Base-by-base conservation (phyloP, 2,329 filamentous ascomycete species). In the Balansia obtecta region DNA sequence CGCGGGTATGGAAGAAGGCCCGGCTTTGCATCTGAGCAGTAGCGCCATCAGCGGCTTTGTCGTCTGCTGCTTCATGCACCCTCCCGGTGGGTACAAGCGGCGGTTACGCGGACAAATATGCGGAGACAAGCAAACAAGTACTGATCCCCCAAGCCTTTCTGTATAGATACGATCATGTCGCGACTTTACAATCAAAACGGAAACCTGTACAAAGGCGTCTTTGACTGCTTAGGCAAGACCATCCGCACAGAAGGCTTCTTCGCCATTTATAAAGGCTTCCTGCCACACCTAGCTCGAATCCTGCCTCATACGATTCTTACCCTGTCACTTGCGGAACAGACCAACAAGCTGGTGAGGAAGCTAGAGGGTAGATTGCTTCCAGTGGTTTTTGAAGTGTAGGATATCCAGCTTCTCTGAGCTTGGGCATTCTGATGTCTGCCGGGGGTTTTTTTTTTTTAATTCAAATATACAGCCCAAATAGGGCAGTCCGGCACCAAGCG, bases 131-230 rank as follows among this genome's bases (percentile, higher is more conserved):
- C 20, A 18, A 34, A 15, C 32, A 15, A 9, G 39, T 42, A n/a
- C 45, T 43, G 47, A 60, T 54, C 13, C 37, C 16, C 22, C 20
- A 49, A 55, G n/a, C n/a, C 50, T 16, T 16, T 18, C 42, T 39
- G 38, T 15, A 54, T 40, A 79, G 93, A 98, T 67, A 98, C 93
- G 5, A 87, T 98, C 70, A 98, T 98, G 93, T 93, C 88, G 54
- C 85, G 93, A 55, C 84, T 98, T 75, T 98, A 98, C 75, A 98
- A 98, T 73, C 93, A 98, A 68, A 95, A 90, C 54, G 93, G 93
- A 48, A 95, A 96, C 65, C 77, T 98, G n/a, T 98, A 98, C 74
- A 83, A 79, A 58, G 86, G 90, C 52, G 88, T 94, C 4, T 86
- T 95, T 55, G 93, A 98, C 70, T 98, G 93, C 65, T 69, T 97